These are phyloP conservation scores for Trichoderma guizhouense DNA, from an alignment of 2,329 filamentous ascomycete species.

Conservation along the genomic window DNA sequence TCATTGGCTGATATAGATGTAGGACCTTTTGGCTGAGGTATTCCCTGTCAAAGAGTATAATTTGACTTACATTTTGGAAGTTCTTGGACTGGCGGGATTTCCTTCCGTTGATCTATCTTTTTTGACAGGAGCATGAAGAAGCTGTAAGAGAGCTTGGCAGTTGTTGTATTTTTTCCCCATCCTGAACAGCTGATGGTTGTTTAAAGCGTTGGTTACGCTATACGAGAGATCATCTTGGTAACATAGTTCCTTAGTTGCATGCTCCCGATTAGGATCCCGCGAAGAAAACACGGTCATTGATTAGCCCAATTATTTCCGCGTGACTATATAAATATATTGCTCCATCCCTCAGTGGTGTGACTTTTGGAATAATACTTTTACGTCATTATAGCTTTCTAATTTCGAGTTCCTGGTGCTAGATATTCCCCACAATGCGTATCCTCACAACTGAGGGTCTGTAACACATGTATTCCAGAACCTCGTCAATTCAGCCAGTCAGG, in stretches of 20 bases:
- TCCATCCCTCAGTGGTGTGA: background rate
- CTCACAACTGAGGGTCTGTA: background rate
- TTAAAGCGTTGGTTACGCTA: background rate
- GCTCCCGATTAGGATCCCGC: background rate
- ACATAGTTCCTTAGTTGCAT: background rate
- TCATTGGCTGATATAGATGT: background rate
- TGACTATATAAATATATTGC: background rate
- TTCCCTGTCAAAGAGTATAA: constrained; percentile 3
- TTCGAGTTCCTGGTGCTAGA: too few species aligned
- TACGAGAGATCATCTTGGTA: background rate
- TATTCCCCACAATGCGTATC: background rate
- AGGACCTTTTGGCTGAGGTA: background rate
- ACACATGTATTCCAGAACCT: background rate
- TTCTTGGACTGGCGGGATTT: background rate
- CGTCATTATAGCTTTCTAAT: background rate
- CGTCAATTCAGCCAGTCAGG: background rate
- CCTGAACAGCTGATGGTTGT: too few species aligned
- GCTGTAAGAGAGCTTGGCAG: background rate
- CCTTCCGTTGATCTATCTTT: background rate
- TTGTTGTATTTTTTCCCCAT: too few species aligned
- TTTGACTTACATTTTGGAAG: background rate
- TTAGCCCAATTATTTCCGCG: background rate
- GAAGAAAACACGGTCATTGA: background rate
- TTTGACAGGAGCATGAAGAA: background rate
- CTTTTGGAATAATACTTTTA: background rate